phyloP scores from a whole-genome alignment of 2,329 filamentous ascomycete species.

The Huntiella bhutanensis region DNA sequence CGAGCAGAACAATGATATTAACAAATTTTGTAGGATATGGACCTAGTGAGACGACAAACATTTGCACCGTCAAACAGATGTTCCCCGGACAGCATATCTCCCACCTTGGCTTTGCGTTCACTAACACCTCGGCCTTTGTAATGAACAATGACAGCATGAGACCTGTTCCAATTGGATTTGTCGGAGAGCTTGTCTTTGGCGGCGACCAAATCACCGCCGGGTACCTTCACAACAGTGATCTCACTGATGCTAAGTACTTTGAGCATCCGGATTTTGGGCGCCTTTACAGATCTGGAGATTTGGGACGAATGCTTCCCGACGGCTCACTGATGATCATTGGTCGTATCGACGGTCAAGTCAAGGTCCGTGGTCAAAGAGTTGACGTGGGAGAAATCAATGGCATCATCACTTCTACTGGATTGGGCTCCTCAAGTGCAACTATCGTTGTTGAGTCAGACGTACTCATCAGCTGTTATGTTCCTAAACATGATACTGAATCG shows the following conservation, averaged over 20 bases:
- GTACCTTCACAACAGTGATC: conserved; percentile 46
- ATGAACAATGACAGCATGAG: conserved; percentile 25
- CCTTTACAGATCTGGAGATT: conserved; percentile 67
- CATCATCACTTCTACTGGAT: conserved; percentile 28
- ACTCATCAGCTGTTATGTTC: conserved; percentile 53
- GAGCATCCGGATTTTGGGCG: conserved; percentile 48
- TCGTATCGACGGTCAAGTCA: conserved; percentile 61
- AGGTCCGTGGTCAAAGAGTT: conserved; percentile 61
- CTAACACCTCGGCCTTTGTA: conserved; percentile 60
- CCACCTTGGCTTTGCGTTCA: conserved; percentile 57
- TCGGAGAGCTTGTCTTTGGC: conserved; percentile 75
- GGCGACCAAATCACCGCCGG: conserved; percentile 63
- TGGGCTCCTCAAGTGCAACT: conserved; percentile 43
- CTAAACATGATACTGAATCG: conserved; percentile 29
- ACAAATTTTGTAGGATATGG: conserved; percentile 39
- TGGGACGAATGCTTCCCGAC: conserved; percentile 60
- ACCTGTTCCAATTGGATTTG: conserved; percentile 46
- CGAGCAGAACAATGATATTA: background rate
- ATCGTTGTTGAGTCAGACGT: conserved; percentile 37
- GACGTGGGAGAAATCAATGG: conserved; percentile 57
- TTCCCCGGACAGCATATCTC: conserved; percentile 37
- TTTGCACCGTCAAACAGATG: conserved; percentile 58
- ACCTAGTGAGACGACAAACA: conserved; percentile 73
- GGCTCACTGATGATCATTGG: conserved; percentile 56
- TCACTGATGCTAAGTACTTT: conserved; percentile 50